A percentile compares a stretch with the other conserved stretches of the same genome.
phyloP scores from a whole-genome alignment of 1,139 yeast species.

The Zygosaccharomyces pseudobailii region DNA sequence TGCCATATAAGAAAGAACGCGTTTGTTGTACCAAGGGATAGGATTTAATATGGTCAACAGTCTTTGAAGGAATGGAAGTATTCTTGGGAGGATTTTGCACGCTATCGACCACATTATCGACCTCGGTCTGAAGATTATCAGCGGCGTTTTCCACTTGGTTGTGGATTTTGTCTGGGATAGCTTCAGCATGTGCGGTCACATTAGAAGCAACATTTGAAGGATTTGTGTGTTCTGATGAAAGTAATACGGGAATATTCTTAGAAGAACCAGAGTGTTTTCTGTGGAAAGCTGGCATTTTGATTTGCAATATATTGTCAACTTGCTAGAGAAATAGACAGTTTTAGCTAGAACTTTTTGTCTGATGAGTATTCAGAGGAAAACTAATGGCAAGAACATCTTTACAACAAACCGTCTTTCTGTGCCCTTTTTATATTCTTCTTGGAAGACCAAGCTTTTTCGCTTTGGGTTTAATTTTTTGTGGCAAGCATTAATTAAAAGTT shows the following conservation, averaged over 20 bases:
- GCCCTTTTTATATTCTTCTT: not conserved
- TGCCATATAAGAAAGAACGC: constrained; percentile 33
- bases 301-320: not conserved
- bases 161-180: constrained; percentile 10
- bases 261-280: constrained; percentile 13
- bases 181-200: constrained; percentile 6
- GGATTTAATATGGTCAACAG: constrained; percentile 35
- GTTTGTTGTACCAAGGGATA: constrained; percentile 44
- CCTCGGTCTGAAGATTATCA: constrained; percentile 9
- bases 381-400: not conserved
- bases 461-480: not conserved
- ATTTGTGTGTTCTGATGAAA: constrained; percentile 8
- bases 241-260: constrained; percentile 11
- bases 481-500: not conserved
- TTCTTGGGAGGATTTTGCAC: constrained; percentile 1
- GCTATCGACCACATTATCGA: constrained; percentile 1
- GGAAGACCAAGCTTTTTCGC: too few relatives aligned
- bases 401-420: not conserved
- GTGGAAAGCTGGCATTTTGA: constrained; percentile 16
- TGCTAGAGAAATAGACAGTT: not conserved
- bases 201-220: constrained; percentile 5
- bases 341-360: constrained; percentile 3
- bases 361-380: not conserved
- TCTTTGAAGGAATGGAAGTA: constrained; percentile 24
- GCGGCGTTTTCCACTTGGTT: constrained; percentile 8